Evolutionary conservation across 768 basidiomycete genomes (phyloP).

Genomic region (Paxillus ammoniavirescens): DNA sequence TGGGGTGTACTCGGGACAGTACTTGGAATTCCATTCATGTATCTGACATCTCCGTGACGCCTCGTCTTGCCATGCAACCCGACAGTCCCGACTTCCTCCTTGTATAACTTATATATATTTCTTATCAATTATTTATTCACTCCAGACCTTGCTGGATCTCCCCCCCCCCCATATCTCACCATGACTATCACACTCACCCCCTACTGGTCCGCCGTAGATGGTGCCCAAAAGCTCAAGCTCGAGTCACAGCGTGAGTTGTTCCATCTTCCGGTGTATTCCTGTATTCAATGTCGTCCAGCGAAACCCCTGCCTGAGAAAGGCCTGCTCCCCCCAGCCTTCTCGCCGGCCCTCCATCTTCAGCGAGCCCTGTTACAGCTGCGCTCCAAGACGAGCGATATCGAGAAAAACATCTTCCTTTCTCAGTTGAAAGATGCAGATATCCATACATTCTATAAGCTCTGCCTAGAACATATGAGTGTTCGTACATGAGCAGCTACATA

Average conservation of each 20-base stretch:
- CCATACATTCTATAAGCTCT: constrained; percentile 74
- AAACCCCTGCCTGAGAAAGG: constrained; percentile 49
- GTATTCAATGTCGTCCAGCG: constrained; percentile 29
- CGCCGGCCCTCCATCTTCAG: constrained; percentile 48
- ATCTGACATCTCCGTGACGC: neutral
- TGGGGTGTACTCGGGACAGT: neutral
- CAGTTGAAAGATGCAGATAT: constrained; percentile 72
- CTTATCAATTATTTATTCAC: neutral
- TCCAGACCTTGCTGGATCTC: neutral
- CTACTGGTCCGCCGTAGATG: constrained; percentile 57
- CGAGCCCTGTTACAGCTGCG: constrained; percentile 71
- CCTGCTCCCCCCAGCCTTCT: constrained; percentile 57
- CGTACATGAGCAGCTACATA: constrained; percentile 3
- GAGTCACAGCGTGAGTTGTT: constrained; percentile 47
- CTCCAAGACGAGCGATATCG: constrained; percentile 69
- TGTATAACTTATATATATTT: neutral
- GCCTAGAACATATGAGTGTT: constrained; percentile 59
- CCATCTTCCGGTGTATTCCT: neutral
- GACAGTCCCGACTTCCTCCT: neutral
- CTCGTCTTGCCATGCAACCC: neutral
- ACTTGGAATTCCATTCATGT: neutral
- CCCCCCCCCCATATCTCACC: neutral
- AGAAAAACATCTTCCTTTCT: constrained; percentile 85
- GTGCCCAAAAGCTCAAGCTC: constrained; percentile 67
- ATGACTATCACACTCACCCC: constrained; percentile 71